Conservation (phyloP, 2,329 filamentous ascomycete species). For the Fusarium multiceps region DNA sequence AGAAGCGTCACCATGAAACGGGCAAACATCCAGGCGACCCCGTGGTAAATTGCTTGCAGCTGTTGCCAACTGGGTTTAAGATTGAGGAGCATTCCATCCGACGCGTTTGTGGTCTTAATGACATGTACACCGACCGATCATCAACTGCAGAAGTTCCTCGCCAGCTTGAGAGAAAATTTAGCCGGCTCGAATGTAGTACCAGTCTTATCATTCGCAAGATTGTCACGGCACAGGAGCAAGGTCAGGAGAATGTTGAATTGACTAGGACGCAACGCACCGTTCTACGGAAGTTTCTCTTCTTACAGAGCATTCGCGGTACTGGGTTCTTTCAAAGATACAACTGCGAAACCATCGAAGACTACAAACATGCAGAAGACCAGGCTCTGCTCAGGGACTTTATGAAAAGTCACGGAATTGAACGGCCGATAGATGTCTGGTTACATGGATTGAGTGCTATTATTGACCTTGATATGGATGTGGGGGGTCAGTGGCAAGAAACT, state of each 20-base stretch:
- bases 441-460: background rate
- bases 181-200: background rate
- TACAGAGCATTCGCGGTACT: rapidly evolving
- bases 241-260: background rate
- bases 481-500: background rate
- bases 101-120: background rate
- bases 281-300: background rate
- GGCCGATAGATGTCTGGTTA: background rate
- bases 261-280: background rate
- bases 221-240: background rate
- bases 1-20: background rate
- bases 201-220: background rate
- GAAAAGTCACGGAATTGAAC: background rate
- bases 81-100: background rate
- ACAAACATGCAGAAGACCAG: background rate
- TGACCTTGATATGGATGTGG: background rate
- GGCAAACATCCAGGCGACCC: background rate
- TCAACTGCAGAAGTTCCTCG: rapidly evolving
- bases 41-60: background rate
- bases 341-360: background rate
- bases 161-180: rapidly evolving
- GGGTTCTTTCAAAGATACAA: background rate
- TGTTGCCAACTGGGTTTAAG: background rate
- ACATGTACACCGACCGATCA: background rate
- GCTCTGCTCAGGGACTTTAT: background rate